phyloP scores from a whole-genome alignment of 805 yeast genomes.

The Candida patagonica region DNA sequence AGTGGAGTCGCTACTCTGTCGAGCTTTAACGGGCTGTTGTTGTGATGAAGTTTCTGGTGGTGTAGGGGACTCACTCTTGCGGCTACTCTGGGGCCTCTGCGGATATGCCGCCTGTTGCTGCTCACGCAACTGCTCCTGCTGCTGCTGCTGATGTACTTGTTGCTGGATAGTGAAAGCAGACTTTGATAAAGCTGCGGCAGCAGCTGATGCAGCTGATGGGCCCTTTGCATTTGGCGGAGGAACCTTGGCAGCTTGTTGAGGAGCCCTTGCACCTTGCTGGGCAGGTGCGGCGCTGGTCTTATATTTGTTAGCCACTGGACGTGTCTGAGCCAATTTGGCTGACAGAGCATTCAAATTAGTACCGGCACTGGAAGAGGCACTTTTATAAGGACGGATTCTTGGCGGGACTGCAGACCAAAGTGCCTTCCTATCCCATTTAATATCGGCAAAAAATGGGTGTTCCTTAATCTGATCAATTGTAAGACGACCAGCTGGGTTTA shows the following conservation, averaged over 20 bases:
- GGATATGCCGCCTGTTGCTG: conserved; percentile 6
- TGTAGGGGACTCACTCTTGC: too few relatives aligned
- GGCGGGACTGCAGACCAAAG: conserved; percentile 70
- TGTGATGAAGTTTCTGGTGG: too few relatives aligned
- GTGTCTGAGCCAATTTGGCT: background rate
- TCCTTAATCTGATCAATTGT: conserved; percentile 46
- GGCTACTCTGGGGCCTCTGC: background rate
- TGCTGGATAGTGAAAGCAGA: conserved; percentile 8
- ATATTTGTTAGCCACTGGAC: background rate
- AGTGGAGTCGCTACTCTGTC: too few relatives aligned
- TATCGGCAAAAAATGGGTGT: conserved; percentile 61
- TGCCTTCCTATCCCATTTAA: conserved; percentile 60
- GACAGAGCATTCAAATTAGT: conserved; percentile 1
- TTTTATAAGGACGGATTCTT: conserved; percentile 55
- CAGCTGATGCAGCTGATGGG: conserved; percentile 14
- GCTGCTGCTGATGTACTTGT: conserved; percentile 5
- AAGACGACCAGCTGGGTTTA: conserved; percentile 63
- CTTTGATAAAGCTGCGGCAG: conserved; percentile 19
- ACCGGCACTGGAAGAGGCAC: conserved; percentile 4
- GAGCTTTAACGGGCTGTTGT: too few relatives aligned
- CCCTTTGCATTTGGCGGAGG: background rate
- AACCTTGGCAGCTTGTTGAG: background rate
- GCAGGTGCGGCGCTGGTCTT: background rate
- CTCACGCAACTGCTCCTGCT: conserved; percentile 9
- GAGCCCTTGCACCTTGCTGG: too few relatives aligned